Evolutionary conservation across 78 protist species (phyloP).

Genomic region (Dictyostelium capitatum): DNA sequence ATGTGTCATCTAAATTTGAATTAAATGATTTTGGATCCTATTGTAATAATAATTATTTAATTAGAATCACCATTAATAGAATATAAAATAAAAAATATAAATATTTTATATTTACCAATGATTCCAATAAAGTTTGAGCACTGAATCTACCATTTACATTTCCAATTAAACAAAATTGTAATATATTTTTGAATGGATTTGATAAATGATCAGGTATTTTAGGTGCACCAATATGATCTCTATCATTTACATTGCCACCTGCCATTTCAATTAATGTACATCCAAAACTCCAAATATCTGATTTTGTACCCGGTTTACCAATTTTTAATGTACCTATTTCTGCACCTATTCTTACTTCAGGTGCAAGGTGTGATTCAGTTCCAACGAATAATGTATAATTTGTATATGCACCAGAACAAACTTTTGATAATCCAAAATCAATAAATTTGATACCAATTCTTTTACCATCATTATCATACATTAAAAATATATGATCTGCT

Average conservation of each 20-base stretch:
- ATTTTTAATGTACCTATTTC: neutral
- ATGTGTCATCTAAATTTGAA: no score
- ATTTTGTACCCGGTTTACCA: no score
- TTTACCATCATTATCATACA: no score
- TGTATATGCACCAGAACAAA: no score
- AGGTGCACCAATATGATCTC: no score
- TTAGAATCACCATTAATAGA: no score
- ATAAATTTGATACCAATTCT: no score
- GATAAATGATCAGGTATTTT: neutral
- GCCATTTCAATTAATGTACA: neutral
- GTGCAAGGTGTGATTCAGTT: neutral
- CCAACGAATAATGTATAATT: neutral
- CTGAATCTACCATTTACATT: neutral
- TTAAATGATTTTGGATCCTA: no score
- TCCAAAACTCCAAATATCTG: neutral
- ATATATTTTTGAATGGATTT: neutral
- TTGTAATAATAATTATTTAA: no score
- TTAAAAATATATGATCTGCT: neutral
- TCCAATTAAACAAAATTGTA: neutral
- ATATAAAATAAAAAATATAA: no score
- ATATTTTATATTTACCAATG: neutral
- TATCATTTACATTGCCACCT: neutral
- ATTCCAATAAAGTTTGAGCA: neutral
- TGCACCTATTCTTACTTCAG: neutral
- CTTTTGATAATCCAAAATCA: neutral